Evolutionary conservation across 108 stramenopile genomes (phyloP), one percentile per base, ranked within the genome.

Genomic region (Skeletonema grethae): DNA sequence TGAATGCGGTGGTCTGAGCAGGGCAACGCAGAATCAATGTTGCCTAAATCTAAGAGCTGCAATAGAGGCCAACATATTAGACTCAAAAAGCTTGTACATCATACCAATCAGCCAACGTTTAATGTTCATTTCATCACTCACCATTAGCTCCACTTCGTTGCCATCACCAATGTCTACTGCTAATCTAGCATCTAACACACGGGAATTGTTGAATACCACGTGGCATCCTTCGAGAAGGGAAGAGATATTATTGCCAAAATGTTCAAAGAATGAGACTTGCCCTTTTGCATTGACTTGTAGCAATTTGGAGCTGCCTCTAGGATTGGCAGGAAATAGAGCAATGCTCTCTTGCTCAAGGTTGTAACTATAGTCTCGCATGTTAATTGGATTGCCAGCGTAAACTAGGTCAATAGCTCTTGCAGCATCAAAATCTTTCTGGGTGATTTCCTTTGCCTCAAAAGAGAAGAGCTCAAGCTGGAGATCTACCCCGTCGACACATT

Each of bases 131-230:
- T 67, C 16, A 60, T 79, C 77, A 22, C 79, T 61, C 53, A 83
- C 45, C 78, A 85, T 77, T 41, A 85, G 38, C 50, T 85, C 85
- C 18, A 73, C 39, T 56, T 67, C 65, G 9, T 77, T 46, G 6
- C 20, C 53, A 32, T 61, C 39, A 38, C 45, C 39, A 9, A 45
- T 15, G 5, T 31, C 50, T 8, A 69, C 57, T 2, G 45, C 20
- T 15, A 85, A 63, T 25, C 86, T 72, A 22, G 79, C 86, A 53
- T 82, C 73, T 3, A 84, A 45, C 13, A 86, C 86, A 10, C 78
- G 70, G 31, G 67, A 70, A 34, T 84, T 77, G 69, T 86, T 86
- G 46, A 84, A 73, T 34, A 86, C 76, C 3, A 86, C 39, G 45
- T 80, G 80, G 13, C 72, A 43, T 50, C 72, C 65, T 13, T 48